phyloP scores from a whole-genome alignment of 805 yeast genomes.

The Monosporozyma solicola region DNA sequence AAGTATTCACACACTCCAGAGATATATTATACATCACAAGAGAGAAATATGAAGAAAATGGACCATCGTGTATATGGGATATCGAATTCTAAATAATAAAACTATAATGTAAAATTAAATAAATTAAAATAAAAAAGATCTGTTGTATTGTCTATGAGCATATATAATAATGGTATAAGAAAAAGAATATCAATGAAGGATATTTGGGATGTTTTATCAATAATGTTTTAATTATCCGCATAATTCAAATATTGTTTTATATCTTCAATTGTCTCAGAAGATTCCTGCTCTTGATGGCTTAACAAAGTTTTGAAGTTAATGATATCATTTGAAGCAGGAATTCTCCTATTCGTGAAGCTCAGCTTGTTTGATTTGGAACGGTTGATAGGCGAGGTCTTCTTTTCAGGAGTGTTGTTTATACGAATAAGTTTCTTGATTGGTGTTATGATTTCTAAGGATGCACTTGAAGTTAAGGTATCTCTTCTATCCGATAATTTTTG shows the following conservation, averaged over 20 bases:
- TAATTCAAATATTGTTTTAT: constrained; percentile 20
- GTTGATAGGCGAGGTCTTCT: neutral
- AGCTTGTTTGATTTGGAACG: neutral
- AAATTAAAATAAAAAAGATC: neutral
- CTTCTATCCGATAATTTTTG: neutral
- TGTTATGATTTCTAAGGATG: constrained; percentile 18
- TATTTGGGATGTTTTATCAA: neutral
- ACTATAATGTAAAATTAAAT: neutral
- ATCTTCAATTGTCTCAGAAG: constrained; percentile 16
- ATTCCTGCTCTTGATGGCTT: neutral
- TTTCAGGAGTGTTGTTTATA: constrained; percentile 15
- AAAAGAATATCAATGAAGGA: neutral
- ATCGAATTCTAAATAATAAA: constrained; percentile 26
- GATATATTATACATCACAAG: constrained; percentile 62
- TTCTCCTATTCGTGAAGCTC: neutral
- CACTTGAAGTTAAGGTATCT: neutral
- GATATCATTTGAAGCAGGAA: constrained; percentile 4
- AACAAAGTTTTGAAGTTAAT: constrained; percentile 3
- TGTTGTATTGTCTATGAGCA: neutral
- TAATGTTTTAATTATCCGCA: constrained; percentile 11
- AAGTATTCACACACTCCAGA: constrained; percentile 56
- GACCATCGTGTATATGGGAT: constrained; percentile 82
- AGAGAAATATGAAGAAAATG: constrained; percentile 65
- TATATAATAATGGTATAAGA: neutral
- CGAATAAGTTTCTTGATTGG: constrained; percentile 21